Conservation (phyloP, 108 stramenopile genomes). For the Mediolabrus comicus region DNA sequence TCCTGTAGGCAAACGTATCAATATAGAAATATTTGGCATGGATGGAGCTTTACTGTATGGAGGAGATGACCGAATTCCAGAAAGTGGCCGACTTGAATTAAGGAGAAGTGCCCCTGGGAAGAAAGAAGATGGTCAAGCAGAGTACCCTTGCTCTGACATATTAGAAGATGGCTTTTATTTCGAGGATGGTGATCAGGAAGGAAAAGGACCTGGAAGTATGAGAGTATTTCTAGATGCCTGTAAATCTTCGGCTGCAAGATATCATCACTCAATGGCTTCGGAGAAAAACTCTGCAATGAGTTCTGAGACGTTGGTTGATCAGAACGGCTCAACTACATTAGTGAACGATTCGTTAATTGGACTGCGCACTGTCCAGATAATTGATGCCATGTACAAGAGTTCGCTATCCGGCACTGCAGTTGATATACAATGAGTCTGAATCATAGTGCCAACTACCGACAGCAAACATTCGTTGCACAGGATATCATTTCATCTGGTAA, state of each 20-base stretch:
- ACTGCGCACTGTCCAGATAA: conserved; percentile 33
- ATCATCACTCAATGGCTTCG: background rate
- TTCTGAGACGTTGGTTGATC: background rate
- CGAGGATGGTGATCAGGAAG: conserved; percentile 51
- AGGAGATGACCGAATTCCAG: conserved; percentile 51
- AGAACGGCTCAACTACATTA: background rate
- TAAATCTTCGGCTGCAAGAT: conserved; percentile 4
- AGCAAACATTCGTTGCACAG: conserved; percentile 56
- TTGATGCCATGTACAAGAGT: background rate
- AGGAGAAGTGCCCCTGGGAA: conserved; percentile 25
- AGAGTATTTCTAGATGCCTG: conserved; percentile 31
- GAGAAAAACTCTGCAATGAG: background rate
- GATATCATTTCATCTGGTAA: conserved; percentile 38
- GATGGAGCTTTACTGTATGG: conserved; percentile 38
- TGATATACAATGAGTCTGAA: background rate
- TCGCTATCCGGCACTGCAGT: background rate
- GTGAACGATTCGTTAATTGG: conserved; percentile 42
- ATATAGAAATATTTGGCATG: conserved; percentile 65
- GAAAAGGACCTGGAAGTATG: conserved; percentile 33
- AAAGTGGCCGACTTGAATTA: conserved; percentile 54
- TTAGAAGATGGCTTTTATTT: conserved; percentile 75
- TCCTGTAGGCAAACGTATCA: conserved; percentile 59
- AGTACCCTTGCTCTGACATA: conserved; percentile 27
- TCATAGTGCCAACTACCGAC: conserved; percentile 20
- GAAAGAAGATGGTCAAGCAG: conserved; percentile 18